phyloP scores from a whole-genome alignment of 345 rosid genomes.

The Odontarrhena argentea region DNA sequence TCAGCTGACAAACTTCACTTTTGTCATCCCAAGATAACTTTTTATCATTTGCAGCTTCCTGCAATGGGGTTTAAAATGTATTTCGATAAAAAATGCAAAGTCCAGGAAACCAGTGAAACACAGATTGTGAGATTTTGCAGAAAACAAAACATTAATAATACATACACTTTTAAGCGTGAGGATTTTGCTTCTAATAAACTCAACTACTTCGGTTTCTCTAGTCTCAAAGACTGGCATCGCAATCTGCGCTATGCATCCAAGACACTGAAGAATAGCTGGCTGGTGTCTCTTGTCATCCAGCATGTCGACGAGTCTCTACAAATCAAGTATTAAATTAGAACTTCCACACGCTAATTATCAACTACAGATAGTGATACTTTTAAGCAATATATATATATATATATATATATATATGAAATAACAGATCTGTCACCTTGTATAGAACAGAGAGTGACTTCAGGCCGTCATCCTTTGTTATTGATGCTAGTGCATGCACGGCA shows the following conservation, averaged over 20 bases:
- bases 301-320: constrained; percentile 94
- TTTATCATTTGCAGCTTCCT: constrained; percentile 60
- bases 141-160: constrained; percentile 34
- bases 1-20: constrained; percentile 83
- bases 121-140: constrained; percentile 26
- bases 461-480: constrained; percentile 97
- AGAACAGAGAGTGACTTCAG: constrained; percentile 93
- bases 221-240: constrained; percentile 98
- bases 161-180: constrained; percentile 64
- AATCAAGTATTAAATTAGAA: constrained; percentile 38
- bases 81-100: constrained; percentile 26
- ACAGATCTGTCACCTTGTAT: constrained; percentile 63
- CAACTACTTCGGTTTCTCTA: constrained; percentile 82
- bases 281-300: constrained; percentile 85
- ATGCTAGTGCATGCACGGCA: constrained; percentile 97
- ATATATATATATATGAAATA: constrained; percentile 32
- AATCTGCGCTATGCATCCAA: constrained; percentile 97
- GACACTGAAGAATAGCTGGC: constrained; percentile 89
- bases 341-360: constrained; percentile 31
- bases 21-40: constrained; percentile 69
- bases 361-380: constrained; percentile 1
- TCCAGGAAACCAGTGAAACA: constrained; percentile 19
- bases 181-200: constrained; percentile 76
- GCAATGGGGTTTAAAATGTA: constrained; percentile 40
- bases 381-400: constrained; percentile 17